Percentiles rank a stretch among this genome's conserved stretches.
Conservation (phyloP, 1,284 basidiomycete genomes). For the Boletus smithii region DNA sequence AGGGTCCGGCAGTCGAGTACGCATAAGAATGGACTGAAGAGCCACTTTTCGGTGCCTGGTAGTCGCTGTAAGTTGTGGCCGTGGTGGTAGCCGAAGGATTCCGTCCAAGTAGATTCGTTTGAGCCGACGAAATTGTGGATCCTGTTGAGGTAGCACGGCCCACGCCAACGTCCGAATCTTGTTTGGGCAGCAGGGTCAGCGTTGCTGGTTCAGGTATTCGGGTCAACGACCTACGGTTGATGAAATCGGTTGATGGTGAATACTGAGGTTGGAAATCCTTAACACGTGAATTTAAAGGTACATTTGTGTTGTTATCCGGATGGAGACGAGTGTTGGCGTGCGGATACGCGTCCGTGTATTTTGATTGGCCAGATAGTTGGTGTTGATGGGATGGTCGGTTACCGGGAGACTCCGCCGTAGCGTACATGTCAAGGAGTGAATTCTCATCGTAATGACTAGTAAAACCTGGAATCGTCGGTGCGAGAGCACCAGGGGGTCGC, state of each 20-base stretch:
- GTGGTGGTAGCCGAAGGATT: conserved; percentile 30
- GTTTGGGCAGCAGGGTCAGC: conserved; percentile 11
- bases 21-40: conserved; percentile 19
- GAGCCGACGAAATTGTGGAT: conserved; percentile 33
- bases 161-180: conserved; percentile 20
- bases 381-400: conserved; percentile 24
- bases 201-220: not conserved
- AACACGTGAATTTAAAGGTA: conserved; percentile 16
- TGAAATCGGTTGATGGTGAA: conserved; percentile 24
- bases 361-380: conserved; percentile 20
- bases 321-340: conserved; percentile 14
- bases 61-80: conserved; percentile 24
- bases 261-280: conserved; percentile 23
- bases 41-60: conserved; percentile 14
- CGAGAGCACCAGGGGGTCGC: conserved; percentile 36
- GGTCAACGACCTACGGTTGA: conserved; percentile 22
- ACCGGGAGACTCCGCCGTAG: conserved; percentile 20
- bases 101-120: conserved; percentile 24
- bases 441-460: conserved; percentile 26
- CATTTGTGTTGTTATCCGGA: conserved; percentile 14
- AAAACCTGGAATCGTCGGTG: conserved; percentile 35
- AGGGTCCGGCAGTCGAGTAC: conserved; percentile 25
- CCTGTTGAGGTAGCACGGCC: conserved; percentile 33
- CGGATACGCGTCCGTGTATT: conserved; percentile 20
- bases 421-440: conserved; percentile 26